Evolutionary conservation across 2,329 filamentous ascomycete genomes (phyloP), one percentile per base, ranked within the genome.

Genomic region (Malbranchea cinnamomea): DNA sequence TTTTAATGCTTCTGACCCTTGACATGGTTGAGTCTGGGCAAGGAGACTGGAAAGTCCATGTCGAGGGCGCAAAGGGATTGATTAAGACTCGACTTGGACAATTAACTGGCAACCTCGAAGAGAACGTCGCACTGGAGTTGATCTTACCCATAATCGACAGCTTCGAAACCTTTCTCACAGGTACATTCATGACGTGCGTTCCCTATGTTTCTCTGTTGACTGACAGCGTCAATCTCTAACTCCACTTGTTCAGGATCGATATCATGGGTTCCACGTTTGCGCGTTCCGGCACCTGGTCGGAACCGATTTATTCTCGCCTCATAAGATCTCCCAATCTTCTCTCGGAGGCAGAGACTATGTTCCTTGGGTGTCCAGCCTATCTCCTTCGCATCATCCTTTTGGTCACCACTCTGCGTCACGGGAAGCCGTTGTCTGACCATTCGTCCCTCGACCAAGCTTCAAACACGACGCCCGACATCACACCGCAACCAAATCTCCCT

Each of bases 41-140:
- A 28, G 61, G 61, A 4, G 56, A 61, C 19, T 67, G 63, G 62
- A 64, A 56, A 38, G 55, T 60, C 20, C 63, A 67, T 33, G 53
- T 65, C 29, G 59, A 64, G 37, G 63, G 63, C 3, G 62, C 62
- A 12, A 58, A 60, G 37, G 56, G 53, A 31, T 47, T 67, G 14
- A 50, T 67, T 13, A 49, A 54, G 21, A 48, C 48, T 4, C 48
- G 60, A 14, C 47, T 50, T 30, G 37, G 45, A 22, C 12, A 10
- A 12, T 32, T 13, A 11, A 37, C 39, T 21, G 35, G 34, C 19
- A 30, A 31, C 3, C 25, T 38, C 6, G 35, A 30, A n/a, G 38
- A 28, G 8, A 19, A 36, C 7, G 29, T 40, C 34, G 37, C 25
- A 12, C 8, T 17, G 13, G 6, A 19, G 13, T 12, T 13, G 8